Evolutionary conservation across 495 filamentous ascomycete genomes (phyloP).

Genomic region (Podospora anserina): DNA sequence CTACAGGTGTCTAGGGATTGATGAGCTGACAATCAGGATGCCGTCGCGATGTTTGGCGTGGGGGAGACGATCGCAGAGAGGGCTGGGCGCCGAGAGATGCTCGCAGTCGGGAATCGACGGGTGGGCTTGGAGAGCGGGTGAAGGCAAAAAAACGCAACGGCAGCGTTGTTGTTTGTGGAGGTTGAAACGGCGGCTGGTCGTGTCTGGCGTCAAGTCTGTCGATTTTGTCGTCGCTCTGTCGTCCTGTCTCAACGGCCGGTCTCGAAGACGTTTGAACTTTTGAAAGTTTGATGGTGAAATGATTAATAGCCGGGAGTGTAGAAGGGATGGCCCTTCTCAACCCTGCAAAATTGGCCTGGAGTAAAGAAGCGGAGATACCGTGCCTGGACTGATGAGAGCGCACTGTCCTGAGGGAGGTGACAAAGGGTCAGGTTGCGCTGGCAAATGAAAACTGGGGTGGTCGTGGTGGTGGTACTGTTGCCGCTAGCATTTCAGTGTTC

Average conservation of each 20-base stretch:
- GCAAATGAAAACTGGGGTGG: constrained; percentile 6
- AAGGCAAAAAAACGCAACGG: constrained; percentile 12
- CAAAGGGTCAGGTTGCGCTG: not conserved
- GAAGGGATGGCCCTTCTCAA: constrained; percentile 14
- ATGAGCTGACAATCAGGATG: constrained; percentile 9
- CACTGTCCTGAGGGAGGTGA: constrained; percentile 7
- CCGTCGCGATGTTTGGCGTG: constrained; percentile 29
- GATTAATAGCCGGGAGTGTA: constrained; percentile 20
- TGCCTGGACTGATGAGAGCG: not conserved
- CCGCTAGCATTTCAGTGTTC: not conserved
- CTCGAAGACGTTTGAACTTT: constrained; percentile 35
- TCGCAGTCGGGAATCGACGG: constrained; percentile 20
- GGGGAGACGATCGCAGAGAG: constrained; percentile 25
- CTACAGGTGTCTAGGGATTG: not conserved
- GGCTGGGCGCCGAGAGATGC: constrained; percentile 39
- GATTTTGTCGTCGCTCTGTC: constrained; percentile 14
- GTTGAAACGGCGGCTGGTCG: not conserved
- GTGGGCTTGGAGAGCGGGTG: constrained; percentile 16
- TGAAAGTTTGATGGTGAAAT: constrained; percentile 21
- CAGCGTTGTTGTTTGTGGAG: constrained; percentile 7
- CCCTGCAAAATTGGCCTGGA: constrained; percentile 5
- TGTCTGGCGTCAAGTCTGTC: constrained; percentile 11
- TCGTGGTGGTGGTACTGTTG: not conserved
- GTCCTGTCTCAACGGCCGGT: constrained; percentile 17
- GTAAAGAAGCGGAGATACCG: constrained; percentile 12